Evolutionary conservation across 2,329 filamentous ascomycete species (phyloP).

Genomic region (Tolypocladium pustulatum): DNA sequence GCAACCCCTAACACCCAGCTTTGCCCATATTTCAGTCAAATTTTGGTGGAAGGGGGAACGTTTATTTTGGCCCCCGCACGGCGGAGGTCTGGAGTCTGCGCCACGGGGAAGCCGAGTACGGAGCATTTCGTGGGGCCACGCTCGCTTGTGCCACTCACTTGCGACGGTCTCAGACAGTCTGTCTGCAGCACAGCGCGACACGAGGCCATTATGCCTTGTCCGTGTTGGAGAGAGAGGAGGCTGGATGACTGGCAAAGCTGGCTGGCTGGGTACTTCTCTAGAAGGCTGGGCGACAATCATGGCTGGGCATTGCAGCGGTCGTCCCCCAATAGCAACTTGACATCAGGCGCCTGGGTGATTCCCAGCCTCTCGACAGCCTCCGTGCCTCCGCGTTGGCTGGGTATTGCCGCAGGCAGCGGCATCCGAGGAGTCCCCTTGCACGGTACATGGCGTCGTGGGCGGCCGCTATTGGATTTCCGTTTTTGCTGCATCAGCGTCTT

Average conservation of each 20-base stretch:
- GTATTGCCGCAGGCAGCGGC: neutral
- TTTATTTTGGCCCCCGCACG: too few relatives aligned
- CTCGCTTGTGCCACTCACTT: neutral
- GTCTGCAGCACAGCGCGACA: neutral
- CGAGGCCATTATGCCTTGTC: neutral
- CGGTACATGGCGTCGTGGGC: conserved; percentile 19
- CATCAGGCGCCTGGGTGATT: neutral
- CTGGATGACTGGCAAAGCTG: too few relatives aligned
- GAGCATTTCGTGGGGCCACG: neutral
- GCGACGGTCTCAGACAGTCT: neutral
- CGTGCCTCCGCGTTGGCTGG: neutral
- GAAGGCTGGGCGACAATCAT: neutral
- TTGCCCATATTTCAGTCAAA: too few relatives aligned
- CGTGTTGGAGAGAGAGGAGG: neutral
- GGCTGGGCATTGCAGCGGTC: neutral
- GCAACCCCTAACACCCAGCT: too few relatives aligned
- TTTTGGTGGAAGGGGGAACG: too few relatives aligned
- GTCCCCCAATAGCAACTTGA: neutral
- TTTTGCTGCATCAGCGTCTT: neutral
- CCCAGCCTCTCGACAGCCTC: neutral
- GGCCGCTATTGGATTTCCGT: conserved; percentile 17
- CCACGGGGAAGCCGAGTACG: neutral
- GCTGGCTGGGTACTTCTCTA: neutral
- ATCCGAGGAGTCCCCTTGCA: neutral
- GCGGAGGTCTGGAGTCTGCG: neutral